Conservation (phyloP, 148 eudicot genomes). For the Rhododendron kiyosumense region DNA sequence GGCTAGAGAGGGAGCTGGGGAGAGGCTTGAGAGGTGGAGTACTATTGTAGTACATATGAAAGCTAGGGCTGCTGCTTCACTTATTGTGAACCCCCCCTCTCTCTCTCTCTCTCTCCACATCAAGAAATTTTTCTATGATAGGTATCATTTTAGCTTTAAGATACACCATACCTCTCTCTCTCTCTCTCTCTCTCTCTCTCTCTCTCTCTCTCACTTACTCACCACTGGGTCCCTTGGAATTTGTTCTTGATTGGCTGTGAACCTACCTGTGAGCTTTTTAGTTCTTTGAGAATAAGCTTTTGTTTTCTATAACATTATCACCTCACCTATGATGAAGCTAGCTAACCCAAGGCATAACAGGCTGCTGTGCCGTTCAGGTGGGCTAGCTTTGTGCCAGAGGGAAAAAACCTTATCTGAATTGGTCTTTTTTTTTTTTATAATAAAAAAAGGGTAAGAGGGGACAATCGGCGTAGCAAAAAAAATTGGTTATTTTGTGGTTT, state of each 20-base stretch:
- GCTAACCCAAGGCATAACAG: neutral
- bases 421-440: too few relatives aligned
- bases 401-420: neutral
- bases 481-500: neutral
- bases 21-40: neutral
- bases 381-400: neutral
- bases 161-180: neutral
- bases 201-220: neutral
- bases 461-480: too few relatives aligned
- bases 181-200: neutral
- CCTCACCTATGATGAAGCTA: neutral
- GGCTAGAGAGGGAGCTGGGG: neutral
- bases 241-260: conserved; percentile 21
- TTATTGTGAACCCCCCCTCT: neutral
- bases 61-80: neutral
- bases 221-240: conserved; percentile 14
- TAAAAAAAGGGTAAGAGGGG: too few relatives aligned
- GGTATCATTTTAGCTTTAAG: neutral
- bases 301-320: neutral
- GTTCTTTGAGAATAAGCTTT: neutral
- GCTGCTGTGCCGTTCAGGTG: neutral
- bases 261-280: neutral
- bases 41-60: neutral
- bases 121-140: neutral
- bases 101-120: neutral